A percentile compares a stretch with the other conserved stretches of the same genome.
phyloP scores from a whole-genome alignment of 2,329 filamentous ascomycete species.

The Calonectria hongkongensis region DNA sequence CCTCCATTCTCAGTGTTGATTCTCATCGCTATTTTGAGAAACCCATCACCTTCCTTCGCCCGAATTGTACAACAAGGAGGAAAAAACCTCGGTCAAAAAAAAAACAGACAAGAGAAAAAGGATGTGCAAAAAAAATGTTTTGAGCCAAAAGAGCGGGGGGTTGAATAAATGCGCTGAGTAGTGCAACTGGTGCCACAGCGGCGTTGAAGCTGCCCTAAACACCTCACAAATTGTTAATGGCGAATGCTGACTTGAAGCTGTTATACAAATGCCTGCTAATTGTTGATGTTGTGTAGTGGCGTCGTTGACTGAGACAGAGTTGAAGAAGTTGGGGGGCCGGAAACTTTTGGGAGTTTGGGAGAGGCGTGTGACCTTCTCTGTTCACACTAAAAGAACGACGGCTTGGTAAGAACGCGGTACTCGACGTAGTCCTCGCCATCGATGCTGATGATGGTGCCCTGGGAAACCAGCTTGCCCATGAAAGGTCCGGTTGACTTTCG shows the following conservation, averaged over 20 bases:
- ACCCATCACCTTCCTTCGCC: conserved; percentile 36
- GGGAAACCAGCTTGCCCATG: conserved; percentile 77
- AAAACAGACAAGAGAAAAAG: conserved; percentile 36
- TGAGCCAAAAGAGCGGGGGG: conserved; percentile 17
- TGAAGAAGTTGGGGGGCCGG: conserved; percentile 4
- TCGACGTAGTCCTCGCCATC: conserved; percentile 81
- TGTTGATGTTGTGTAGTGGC: neutral
- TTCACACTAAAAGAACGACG: conserved; percentile 72
- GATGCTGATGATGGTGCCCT: conserved; percentile 77
- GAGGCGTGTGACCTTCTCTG: neutral
- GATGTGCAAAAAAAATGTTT: conserved; percentile 24
- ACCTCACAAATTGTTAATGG: conserved; percentile 6
- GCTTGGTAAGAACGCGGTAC: conserved; percentile 79
- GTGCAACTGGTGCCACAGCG: neutral
- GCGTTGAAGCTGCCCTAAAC: conserved; percentile 19
- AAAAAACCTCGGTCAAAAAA: conserved; percentile 15
- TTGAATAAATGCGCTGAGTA: conserved; percentile 9
- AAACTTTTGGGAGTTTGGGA: neutral
- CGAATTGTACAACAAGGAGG: conserved; percentile 41
- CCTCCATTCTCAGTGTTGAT: conserved; percentile 35
- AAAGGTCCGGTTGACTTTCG: conserved; percentile 77
- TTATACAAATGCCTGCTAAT: conserved; percentile 20
- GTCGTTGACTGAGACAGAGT: neutral
- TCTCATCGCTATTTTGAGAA: conserved; percentile 35
- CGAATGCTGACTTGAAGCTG: conserved; percentile 15